Base-by-base conservation (phyloP, 2,329 filamentous ascomycete genomes). In the Alternaria sp. region DNA sequence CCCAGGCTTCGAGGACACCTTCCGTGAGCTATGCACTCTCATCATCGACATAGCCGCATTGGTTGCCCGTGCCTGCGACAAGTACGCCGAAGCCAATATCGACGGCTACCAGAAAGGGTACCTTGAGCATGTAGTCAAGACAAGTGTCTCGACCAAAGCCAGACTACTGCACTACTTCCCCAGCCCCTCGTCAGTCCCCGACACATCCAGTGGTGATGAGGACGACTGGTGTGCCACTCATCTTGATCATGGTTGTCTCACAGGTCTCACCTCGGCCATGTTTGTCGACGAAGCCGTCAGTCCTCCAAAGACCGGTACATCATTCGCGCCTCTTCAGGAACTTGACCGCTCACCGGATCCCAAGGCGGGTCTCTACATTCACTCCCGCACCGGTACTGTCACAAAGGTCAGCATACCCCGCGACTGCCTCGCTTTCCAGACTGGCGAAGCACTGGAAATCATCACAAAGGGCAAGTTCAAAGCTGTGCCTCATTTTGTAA, bases 171-270 rank as follows among this genome's bases (percentile, higher is more conserved):
- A 99, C 81, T 99, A 99, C 80, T 98, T 94, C 71, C 94, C 94
- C 9, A 71, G 73, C 11, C 75, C 76, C 24, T 59, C 69, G 39
- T 54, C 73, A 7, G 59, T 61, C 53, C 60, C 66, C 55, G 54
- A 68, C 30, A 44, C 59, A 3, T 46, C 59, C 2, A 62, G 59
- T 12, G 74, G 81, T 79, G 80, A 80, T n/a, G 89, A 93, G 62
- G 94, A 97, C 78, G 92, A 96, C 80, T 99, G 95, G 95, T 99
- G 94, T 78, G 92, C 93, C 8, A 93, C 91, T 1, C 91, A 95
- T 76, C 83, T 95, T 57, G 94, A 98, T 78, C 93, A 97, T 72
- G 93, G 95, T 43, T 98, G 94, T 75, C 85, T 99, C 32, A 99
- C 95, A 0, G 94, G 94, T 14, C 84, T 99, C 34, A 99, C 95